These are phyloP conservation scores for Prunus mume DNA, from an alignment of 306 rosid species.

Conservation along the genomic window DNA sequence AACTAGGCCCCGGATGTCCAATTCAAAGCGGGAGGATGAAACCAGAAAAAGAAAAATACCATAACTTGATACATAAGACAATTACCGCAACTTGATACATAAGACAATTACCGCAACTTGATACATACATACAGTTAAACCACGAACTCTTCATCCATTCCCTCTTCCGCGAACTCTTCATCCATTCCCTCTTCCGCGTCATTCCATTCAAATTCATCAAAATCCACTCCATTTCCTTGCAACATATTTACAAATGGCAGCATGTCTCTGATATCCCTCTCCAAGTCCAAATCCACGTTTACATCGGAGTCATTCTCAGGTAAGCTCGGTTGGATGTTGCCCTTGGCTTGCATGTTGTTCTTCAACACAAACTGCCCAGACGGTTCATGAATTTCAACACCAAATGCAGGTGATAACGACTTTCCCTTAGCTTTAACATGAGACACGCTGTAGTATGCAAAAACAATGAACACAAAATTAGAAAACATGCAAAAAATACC, in stretches of 20 bases:
- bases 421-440: constrained; percentile 67
- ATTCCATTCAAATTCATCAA: constrained; percentile 33
- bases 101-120: neutral
- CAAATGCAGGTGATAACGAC: constrained; percentile 56
- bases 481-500: neutral
- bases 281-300: constrained; percentile 9
- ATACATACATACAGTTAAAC: constrained; percentile 21
- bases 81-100: neutral
- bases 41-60: neutral
- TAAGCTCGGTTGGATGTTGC: constrained; percentile 10
- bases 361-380: constrained; percentile 60
- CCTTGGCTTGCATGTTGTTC: constrained; percentile 29
- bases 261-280: constrained; percentile 27
- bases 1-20: neutral
- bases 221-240: constrained; percentile 28
- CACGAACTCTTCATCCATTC: constrained; percentile 43
- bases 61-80: neutral
- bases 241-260: constrained; percentile 34
- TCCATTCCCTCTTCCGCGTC: constrained; percentile 51
- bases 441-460: constrained; percentile 56
- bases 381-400: constrained; percentile 50
- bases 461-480: neutral
- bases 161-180: constrained; percentile 47
- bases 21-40: neutral
- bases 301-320: constrained; percentile 30